Base-by-base conservation (phyloP, 768 basidiomycete genomes). In the Boletus eberwhitei region DNA sequence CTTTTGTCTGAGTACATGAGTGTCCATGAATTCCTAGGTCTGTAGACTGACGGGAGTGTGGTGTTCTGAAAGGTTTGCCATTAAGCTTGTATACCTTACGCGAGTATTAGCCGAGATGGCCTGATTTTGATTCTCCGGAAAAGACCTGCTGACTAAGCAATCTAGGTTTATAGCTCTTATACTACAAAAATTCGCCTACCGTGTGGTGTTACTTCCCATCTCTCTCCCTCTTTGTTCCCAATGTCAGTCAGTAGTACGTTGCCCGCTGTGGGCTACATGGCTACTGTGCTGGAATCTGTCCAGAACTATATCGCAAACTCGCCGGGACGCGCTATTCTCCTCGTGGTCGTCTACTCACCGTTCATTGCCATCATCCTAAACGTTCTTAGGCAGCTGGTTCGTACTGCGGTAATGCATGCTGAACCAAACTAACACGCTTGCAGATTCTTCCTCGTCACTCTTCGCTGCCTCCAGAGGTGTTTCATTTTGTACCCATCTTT, bases 401-500 rank as follows among this genome's bases (percentile, higher is more conserved):
- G 84, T 72, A 3, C 45, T 16, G 5, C 40, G 12, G 14, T 26
- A 9, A 29, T 17, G 2, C 36, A 21, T 22, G 5, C 12, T 9
- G 32, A 52, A 38, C 4, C 11, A n/a, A 14, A 19, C 41, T 60
- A n/a, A 60, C 46, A 13, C 43, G 36, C 42, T 43, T 17, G 48
- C 55, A 93, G 90, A 58, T 87, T 50, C 62, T 85, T 35, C 91
- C 92, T 11, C 79, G 79, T 55, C 81, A 85, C 66, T 77, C 83
- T 21, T 83, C 83, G 17, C 74, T 86, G 39, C 97, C 97, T 2
- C 97, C 97, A 0, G 75, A 88, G 39, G 93, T 98, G 19, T 99
- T 98, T 76, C 92, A 98, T 69, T 86, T 87, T 78, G 73, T 98
- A 42, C 97, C 97, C 8, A 78, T 89, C 66, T 71, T 99, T 59